Percentiles rank a stretch among this genome's conserved stretches.
Conservation (phyloP, 345 rosid species). For the Hibiscus tridactylites region DNA sequence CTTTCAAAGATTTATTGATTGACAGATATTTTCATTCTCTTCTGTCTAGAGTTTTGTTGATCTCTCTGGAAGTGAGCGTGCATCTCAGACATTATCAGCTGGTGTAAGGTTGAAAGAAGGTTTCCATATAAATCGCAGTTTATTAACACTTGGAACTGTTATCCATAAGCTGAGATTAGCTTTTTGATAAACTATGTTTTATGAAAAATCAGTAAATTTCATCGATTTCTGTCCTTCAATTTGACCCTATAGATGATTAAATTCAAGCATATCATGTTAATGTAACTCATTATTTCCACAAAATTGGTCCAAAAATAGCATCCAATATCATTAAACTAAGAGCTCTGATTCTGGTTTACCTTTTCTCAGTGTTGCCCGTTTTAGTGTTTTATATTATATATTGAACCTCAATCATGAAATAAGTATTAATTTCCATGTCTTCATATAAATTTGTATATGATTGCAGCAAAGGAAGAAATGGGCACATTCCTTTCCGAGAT, state of each 20-base stretch:
- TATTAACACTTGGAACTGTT: neutral
- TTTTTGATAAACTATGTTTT: neutral
- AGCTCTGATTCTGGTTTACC: neutral
- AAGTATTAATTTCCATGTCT: neutral
- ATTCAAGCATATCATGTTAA: neutral
- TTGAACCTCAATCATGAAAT: neutral
- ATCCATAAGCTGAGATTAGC: constrained; percentile 2
- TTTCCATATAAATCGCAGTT: constrained; percentile 3
- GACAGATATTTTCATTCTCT: neutral
- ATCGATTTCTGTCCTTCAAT: neutral
- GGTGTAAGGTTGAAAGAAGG: constrained; percentile 4
- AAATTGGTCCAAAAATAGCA: constrained; percentile 7
- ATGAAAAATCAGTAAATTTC: neutral
- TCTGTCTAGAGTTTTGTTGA: neutral
- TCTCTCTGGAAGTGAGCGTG: constrained; percentile 1
- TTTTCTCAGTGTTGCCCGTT: neutral
- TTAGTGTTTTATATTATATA: neutral
- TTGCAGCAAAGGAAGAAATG: constrained; percentile 2
- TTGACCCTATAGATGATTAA: neutral
- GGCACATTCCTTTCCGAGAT: constrained; percentile 1
- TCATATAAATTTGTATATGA: neutral
- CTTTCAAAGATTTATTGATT: neutral
- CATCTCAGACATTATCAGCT: neutral
- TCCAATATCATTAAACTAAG: neutral
- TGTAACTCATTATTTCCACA: neutral